Evolutionary conservation across 129 eudicot species (phyloP).

Genomic region (Logfia minima): DNA sequence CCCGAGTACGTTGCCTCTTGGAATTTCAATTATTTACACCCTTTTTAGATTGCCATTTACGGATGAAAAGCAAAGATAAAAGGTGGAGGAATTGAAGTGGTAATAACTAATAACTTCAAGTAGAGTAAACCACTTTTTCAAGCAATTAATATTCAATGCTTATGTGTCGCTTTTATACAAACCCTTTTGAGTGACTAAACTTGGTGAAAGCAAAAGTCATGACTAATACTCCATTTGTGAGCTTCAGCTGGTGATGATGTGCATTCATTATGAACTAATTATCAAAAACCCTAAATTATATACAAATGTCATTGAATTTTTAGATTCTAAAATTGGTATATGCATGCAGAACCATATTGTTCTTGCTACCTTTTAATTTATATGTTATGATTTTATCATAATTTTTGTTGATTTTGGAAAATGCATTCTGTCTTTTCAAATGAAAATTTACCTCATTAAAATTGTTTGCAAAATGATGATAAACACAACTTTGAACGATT

Average conservation of each 20-base stretch:
- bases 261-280: background rate
- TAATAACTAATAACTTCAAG: background rate
- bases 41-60: background rate
- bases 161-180: conserved; percentile 30
- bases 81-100: background rate
- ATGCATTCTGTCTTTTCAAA: too few species aligned
- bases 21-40: background rate
- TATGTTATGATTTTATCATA: too few species aligned
- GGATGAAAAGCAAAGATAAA: background rate
- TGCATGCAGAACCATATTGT: too few species aligned
- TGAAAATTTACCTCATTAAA: too few species aligned
- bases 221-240: background rate
- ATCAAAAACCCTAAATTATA: background rate
- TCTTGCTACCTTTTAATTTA: too few species aligned
- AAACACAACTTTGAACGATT: too few species aligned
- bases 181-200: background rate
- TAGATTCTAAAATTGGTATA: background rate
- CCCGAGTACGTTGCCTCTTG: conserved; percentile 20
- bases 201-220: background rate
- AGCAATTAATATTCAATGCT: conserved; percentile 30
- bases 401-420: too few species aligned
- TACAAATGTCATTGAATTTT: background rate
- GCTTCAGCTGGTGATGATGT: background rate
- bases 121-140: conserved; percentile 29
- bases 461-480: too few species aligned